Conservation (phyloP, 345 rosid species). For the Mallotus nudiflorus region DNA sequence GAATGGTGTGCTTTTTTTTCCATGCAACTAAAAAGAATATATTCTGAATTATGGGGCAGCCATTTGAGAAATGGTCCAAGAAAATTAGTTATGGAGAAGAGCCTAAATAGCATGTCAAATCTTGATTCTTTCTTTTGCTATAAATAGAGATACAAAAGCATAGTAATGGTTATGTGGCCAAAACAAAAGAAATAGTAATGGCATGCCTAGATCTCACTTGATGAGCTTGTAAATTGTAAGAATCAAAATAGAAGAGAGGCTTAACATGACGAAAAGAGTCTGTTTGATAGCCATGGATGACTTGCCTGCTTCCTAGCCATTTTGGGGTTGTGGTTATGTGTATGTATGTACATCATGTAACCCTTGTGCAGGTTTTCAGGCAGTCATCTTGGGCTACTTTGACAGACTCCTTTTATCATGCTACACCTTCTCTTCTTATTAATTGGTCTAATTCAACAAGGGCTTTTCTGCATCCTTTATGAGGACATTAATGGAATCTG, state of each 20-base stretch:
- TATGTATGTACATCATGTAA: no score
- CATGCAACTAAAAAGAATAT: constrained; percentile 4
- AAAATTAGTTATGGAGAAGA: no score
- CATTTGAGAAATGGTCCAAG: background rate
- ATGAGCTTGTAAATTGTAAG: background rate
- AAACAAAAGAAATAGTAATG: no score
- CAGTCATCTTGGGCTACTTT: constrained; percentile 25
- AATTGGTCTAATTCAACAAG: no score
- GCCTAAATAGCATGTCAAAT: no score
- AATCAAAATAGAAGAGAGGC: constrained; percentile 14
- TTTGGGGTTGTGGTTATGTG: background rate
- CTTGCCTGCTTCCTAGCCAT: constrained; percentile 18
- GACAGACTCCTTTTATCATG: constrained; percentile 20
- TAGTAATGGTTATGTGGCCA: background rate
- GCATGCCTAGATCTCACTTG: background rate
- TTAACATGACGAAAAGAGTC: constrained; percentile 19
- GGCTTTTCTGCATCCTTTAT: no score
- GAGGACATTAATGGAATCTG: background rate
- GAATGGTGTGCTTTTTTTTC: no score
- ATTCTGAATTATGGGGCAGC: constrained; percentile 2
- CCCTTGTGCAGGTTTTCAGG: constrained; percentile 4
- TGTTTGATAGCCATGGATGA: constrained; percentile 27
- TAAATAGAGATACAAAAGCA: constrained; percentile 4
- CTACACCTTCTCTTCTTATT: constrained; percentile 17
- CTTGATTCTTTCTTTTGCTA: constrained; percentile 2